Evolutionary conservation across 2,329 filamentous ascomycete genomes (phyloP), one percentile per base, ranked within the genome.

Genomic region (Ceratocystiopsis minuta): DNA sequence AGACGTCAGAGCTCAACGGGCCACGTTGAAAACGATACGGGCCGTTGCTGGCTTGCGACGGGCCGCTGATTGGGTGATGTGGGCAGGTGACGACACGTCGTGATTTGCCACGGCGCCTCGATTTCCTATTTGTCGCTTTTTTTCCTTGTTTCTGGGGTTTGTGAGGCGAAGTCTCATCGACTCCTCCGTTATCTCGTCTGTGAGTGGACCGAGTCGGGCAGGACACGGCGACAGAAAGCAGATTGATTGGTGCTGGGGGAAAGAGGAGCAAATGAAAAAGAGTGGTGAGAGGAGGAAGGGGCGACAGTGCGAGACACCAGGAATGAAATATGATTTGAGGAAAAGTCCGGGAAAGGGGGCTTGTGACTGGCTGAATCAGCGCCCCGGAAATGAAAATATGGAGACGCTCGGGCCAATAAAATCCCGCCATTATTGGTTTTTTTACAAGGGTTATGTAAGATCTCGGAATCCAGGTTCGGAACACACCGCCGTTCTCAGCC

Each of bases 311-410:
- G 61, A 63, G 56, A 60, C 38, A 16, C 34, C 18, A 13, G 37
- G 35, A 38, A 57, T 57, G 61, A 57, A 58, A 64, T 58, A 56
- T 68, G 65, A 68, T 67, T 68, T 67, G 66, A 67, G 61, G 61
- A 62, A 43, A 43, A 43, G 36, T n/a, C n/a, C 7, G 40, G 36
- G 36, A 37, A 24, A 16, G 24, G 54, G 55, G 55, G 53, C 46
- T 34, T 38, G 53, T 68, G 60, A 67, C 60, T 68, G 65, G 66
- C 64, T 66, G 61, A 64, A 55, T 65, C 43, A 47, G 39, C 45
- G 24, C 24, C 24, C 24, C n/a, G n/a, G 24, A 28, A 28, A 28
- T 10, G 2, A 10, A 28, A 28, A 28, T 10, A 28, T 28, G 24
- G 24, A 10, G 4, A 28, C 7, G 7, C 11, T 6, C 9, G 24